Conservation (phyloP, 2,329 filamentous ascomycete species). For the Fusarium foetens region DNA sequence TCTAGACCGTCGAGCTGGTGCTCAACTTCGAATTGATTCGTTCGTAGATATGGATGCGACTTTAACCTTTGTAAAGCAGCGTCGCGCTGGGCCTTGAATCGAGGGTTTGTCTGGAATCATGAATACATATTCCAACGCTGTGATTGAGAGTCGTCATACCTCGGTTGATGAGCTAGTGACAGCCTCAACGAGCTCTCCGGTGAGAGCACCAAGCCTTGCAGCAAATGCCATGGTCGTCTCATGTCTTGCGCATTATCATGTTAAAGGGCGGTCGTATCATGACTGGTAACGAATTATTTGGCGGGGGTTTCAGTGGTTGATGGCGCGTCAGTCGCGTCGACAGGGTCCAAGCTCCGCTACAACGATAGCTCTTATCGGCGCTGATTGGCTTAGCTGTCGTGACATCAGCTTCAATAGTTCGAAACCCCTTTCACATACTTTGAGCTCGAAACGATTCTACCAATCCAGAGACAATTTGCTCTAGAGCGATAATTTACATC, state of each 20-base stretch:
- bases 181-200: conserved; percentile 75
- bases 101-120: conserved; percentile 43
- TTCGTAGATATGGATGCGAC: conserved; percentile 68
- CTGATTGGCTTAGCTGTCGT: conserved; percentile 35
- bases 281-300: conserved; percentile 20
- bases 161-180: conserved; percentile 66
- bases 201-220: conserved; percentile 70
- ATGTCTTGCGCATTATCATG: conserved; percentile 25
- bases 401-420: conserved; percentile 39
- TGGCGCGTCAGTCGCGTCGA: conserved; percentile 42
- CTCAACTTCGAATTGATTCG: conserved; percentile 79
- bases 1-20: conserved; percentile 76
- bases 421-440: conserved; percentile 37
- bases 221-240: conserved; percentile 72
- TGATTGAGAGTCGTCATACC: conserved; percentile 51
- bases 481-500: neutral
- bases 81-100: conserved; percentile 60
- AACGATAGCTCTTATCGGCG: neutral
- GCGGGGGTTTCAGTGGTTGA: conserved; percentile 32
- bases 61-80: conserved; percentile 62
- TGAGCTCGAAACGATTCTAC: neutral
- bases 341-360: conserved; percentile 26
- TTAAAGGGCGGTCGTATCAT: conserved; percentile 28
- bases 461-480: neutral
- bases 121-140: conserved; percentile 4